Evolutionary conservation across 352 stramenopile genomes (phyloP).

Genomic region (Phytophthora pinifolia): DNA sequence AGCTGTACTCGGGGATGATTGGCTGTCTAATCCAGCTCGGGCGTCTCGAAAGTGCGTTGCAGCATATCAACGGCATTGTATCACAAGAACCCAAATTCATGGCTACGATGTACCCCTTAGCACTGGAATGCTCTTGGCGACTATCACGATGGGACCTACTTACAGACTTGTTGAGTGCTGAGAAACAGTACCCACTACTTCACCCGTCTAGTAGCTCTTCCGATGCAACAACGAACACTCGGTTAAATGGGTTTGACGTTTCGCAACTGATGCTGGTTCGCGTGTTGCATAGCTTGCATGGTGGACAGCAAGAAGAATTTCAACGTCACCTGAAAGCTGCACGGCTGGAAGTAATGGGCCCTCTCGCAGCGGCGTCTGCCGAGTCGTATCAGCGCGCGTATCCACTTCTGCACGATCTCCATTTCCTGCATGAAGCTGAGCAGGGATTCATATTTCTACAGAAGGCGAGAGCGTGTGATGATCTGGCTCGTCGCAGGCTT

Average conservation of each 20-base stretch:
- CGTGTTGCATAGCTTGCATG: conserved; percentile 78
- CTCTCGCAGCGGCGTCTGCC: conserved; percentile 62
- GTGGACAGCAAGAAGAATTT: conserved; percentile 53
- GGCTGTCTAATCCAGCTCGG: conserved; percentile 84
- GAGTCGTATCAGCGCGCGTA: conserved; percentile 81
- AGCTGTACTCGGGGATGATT: conserved; percentile 83
- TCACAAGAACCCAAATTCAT: conserved; percentile 79
- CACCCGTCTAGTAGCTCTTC: conserved; percentile 29
- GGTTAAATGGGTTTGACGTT: conserved; percentile 65
- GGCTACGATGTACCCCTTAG: conserved; percentile 77
- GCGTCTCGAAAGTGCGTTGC: conserved; percentile 78
- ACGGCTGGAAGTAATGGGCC: conserved; percentile 65
- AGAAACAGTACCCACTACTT: conserved; percentile 70
- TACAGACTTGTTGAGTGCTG: conserved; percentile 67
- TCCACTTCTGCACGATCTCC: conserved; percentile 71
- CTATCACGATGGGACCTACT: conserved; percentile 84
- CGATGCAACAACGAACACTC: conserved; percentile 23
- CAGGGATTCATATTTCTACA: conserved; percentile 67
- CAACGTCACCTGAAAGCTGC: conserved; percentile 65
- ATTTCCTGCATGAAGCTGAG: conserved; percentile 78
- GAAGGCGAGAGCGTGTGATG: conserved; percentile 23
- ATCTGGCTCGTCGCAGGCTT: conserved; percentile 30
- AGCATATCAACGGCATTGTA: conserved; percentile 87
- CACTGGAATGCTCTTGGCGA: conserved; percentile 85
- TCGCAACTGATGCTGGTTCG: conserved; percentile 79